Percentiles rank a stretch among this genome's conserved stretches.
These are phyloP conservation scores for Venturia asperata DNA, from an alignment of 2,329 filamentous ascomycete genomes.

Conservation along the genomic window DNA sequence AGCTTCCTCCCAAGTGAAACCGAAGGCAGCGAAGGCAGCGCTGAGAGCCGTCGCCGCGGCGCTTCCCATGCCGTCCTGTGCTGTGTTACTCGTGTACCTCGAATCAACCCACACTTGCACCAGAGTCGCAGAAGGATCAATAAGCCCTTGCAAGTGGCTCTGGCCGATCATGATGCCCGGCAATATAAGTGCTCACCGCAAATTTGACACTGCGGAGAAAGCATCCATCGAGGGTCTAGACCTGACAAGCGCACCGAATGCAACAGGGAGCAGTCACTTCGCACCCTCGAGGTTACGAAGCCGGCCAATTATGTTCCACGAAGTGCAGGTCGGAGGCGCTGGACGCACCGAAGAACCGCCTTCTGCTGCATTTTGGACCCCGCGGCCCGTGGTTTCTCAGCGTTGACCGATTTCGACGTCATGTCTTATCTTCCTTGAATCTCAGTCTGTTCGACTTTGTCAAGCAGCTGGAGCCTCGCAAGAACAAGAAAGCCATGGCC, in stretches of 20 bases:
- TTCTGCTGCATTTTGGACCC: neutral
- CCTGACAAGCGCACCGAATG: neutral
- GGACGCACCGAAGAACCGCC: neutral
- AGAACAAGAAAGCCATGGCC: neutral
- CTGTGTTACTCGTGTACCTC: neutral
- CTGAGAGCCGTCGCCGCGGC: neutral
- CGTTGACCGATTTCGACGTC: neutral
- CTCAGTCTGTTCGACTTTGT: neutral
- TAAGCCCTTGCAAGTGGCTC: neutral
- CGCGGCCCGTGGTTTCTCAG: neutral
- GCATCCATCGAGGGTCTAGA: neutral
- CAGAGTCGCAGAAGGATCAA: neutral
- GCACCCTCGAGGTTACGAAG: neutral
- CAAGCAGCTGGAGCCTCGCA: neutral
- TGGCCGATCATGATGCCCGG: neutral
- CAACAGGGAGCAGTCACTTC: neutral
- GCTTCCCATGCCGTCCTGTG: neutral
- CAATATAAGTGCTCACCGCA: conserved; percentile 10
- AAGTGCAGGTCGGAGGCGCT: neutral
- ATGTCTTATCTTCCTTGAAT: conserved; percentile 13
- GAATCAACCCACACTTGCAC: neutral
- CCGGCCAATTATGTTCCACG: neutral
- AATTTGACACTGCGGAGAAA: neutral
- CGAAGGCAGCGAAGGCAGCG: neutral
- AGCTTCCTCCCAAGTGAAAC: neutral